These are phyloP conservation scores for Yarrowia sp. DNA, from an alignment of 805 yeast species.

Conservation along the genomic window DNA sequence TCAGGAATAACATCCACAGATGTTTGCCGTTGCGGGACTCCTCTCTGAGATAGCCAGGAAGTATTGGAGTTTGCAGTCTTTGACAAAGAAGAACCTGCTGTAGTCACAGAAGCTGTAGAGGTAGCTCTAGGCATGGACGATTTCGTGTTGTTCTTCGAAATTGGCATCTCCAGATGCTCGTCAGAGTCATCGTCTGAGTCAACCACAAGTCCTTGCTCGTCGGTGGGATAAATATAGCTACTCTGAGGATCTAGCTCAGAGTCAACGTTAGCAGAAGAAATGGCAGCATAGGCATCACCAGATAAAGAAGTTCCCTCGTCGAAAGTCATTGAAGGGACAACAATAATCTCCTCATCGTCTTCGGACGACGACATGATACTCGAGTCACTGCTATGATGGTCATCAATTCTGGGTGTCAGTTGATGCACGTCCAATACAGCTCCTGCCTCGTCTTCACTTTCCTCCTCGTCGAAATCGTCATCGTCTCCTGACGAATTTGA, in stretches of 20 bases:
- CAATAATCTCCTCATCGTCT: slow-evolving; percentile 40
- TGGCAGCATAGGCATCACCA: slow-evolving; percentile 18
- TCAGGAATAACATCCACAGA: slow-evolving; percentile 30
- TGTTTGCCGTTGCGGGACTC: slow-evolving; percentile 14
- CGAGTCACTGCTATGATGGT: slow-evolving; percentile 23
- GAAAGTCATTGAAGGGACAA: slow-evolving; percentile 5
- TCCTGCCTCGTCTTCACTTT: slow-evolving; percentile 10
- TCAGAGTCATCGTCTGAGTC: slow-evolving; percentile 43
- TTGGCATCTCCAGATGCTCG: slow-evolving; percentile 40
- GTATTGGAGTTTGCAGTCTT: slow-evolving; percentile 32
- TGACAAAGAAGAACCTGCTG: slow-evolving; percentile 23
- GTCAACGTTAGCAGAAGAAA: slow-evolving; percentile 36
- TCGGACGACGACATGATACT: slow-evolving; percentile 43
- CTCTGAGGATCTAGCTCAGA: slow-evolving; percentile 38
- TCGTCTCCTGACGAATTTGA: slow-evolving; percentile 37
- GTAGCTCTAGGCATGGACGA: slow-evolving; percentile 19
- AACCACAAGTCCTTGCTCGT: slow-evolving; percentile 43
- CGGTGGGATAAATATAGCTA: slow-evolving; percentile 1
- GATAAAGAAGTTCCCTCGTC: slow-evolving; percentile 27
- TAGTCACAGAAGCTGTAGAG: slow-evolving; percentile 26
- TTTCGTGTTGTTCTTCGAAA: slow-evolving; percentile 40
- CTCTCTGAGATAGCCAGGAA: slow-evolving; percentile 22
- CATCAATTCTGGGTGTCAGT: slow-evolving; percentile 31
- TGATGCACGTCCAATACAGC: slow-evolving; percentile 2
- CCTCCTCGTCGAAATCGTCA: slow-evolving; percentile 38